These are phyloP conservation scores for Backusella mclennaniae DNA, from an alignment of 192 early-diverging fungal genomes.

Conservation along the genomic window DNA sequence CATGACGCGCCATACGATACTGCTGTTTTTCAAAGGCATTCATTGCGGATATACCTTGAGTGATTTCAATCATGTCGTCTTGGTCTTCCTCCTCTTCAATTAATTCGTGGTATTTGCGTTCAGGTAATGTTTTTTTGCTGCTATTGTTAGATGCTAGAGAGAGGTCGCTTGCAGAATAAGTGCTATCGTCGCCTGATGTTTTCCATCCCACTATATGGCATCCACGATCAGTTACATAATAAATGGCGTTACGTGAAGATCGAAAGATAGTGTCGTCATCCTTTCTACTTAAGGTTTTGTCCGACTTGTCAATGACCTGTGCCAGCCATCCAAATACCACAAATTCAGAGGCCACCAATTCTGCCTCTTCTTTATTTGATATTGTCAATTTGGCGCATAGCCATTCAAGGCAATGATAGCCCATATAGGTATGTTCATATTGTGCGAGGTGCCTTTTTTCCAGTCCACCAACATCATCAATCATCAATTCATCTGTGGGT, in stretches of 20 bases:
- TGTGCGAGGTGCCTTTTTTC: background rate
- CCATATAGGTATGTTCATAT: constrained; percentile 9
- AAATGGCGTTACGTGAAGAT: background rate
- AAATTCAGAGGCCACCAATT: constrained; percentile 44
- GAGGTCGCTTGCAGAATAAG: background rate
- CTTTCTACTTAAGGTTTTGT: background rate
- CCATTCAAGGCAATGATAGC: constrained; percentile 35
- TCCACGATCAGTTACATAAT: constrained; percentile 19
- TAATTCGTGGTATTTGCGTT: background rate
- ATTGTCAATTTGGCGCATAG: constrained; percentile 46
- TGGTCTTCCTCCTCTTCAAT: background rate
- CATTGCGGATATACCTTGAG: background rate
- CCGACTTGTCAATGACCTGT: constrained; percentile 24
- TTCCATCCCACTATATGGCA: constrained; percentile 9
- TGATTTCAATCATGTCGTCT: background rate
- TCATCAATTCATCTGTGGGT: constrained; percentile 34
- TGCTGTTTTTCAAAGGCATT: background rate
- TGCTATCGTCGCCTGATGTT: background rate
- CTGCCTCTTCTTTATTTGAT: constrained; percentile 44
- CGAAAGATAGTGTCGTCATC: constrained; percentile 3
- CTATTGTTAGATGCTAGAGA: background rate
- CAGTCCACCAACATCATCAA: constrained; percentile 16
- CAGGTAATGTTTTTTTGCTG: background rate
- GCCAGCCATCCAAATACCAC: constrained; percentile 43
- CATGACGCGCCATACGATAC: background rate